These are phyloP conservation scores for Annulohypoxylon maeteangense DNA, from an alignment of 495 filamentous ascomycete genomes.

Conservation along the genomic window DNA sequence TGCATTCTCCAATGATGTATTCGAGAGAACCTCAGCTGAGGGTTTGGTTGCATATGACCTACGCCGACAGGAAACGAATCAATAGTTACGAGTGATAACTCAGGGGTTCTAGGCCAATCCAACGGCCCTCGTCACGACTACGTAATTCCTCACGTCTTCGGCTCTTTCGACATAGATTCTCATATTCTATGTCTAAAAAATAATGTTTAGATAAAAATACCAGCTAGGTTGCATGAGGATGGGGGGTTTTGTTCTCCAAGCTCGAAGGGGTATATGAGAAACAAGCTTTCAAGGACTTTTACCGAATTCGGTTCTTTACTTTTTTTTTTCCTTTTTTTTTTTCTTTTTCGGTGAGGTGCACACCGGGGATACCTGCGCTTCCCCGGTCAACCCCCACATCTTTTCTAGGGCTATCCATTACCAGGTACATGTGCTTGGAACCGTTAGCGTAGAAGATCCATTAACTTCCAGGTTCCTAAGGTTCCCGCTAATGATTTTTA, in stretches of 20 bases:
- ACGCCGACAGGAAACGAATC: constrained; percentile 21
- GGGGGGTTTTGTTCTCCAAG: background rate
- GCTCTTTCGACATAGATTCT: background rate
- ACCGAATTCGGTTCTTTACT: constrained; percentile 9
- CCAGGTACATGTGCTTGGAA: constrained; percentile 37
- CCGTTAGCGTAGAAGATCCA: constrained; percentile 23
- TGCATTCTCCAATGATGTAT: constrained; percentile 37
- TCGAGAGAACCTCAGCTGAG: constrained; percentile 27
- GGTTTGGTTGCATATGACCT: constrained; percentile 33
- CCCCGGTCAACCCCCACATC: constrained; percentile 25
- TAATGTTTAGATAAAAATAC: background rate
- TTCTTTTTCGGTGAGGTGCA: constrained; percentile 19
- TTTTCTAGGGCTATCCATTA: constrained; percentile 15
- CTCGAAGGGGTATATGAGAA: background rate
- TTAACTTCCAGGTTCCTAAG: constrained; percentile 11
- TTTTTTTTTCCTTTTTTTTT: constrained; percentile 1
- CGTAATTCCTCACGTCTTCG: constrained; percentile 26
- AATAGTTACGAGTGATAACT: constrained; percentile 23
- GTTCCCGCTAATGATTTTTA: constrained; percentile 19
- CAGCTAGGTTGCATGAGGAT: background rate
- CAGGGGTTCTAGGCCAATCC: constrained; percentile 31
- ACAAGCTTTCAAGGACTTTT: background rate
- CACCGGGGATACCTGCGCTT: constrained; percentile 11
- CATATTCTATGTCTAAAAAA: background rate
- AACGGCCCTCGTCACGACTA: constrained; percentile 25